A percentile compares a stretch with the other conserved stretches of the same genome.
These are phyloP conservation scores for Boletus patriciae DNA, from an alignment of 768 basidiomycete species.

Conservation along the genomic window DNA sequence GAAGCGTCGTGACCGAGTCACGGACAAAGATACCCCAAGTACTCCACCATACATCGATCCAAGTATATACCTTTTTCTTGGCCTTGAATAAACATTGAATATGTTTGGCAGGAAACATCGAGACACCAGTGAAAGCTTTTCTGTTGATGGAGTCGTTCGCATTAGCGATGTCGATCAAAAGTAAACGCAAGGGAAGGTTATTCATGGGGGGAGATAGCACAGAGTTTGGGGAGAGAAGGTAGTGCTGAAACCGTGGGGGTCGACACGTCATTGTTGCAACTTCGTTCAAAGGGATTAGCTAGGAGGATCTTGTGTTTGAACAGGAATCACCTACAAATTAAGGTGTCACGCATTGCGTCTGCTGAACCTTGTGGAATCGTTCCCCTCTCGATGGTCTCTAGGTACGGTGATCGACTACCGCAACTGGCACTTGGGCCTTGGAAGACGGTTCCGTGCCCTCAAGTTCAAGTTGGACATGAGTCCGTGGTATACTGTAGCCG, in stretches of 20 bases:
- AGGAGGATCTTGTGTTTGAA: neutral
- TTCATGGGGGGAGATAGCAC: conserved; percentile 17
- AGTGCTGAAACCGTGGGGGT: neutral
- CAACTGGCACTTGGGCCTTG: too few species aligned
- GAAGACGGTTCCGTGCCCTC: too few species aligned
- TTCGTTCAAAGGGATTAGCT: neutral
- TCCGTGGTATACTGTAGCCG: too few species aligned
- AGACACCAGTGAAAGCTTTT: conserved; percentile 24
- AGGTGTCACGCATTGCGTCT: neutral
- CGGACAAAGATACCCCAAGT: neutral
- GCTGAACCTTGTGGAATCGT: too few species aligned
- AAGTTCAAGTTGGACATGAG: too few species aligned
- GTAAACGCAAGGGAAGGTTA: conserved; percentile 26
- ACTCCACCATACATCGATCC: conserved; percentile 7
- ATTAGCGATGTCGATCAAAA: conserved; percentile 22
- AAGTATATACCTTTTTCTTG: conserved; percentile 6
- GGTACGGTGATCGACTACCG: too few species aligned
- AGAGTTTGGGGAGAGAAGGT: conserved; percentile 16
- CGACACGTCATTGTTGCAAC: neutral
- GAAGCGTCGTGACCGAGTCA: neutral
- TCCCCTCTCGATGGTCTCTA: too few species aligned
- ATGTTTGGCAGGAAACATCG: conserved; percentile 10
- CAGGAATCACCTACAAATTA: neutral
- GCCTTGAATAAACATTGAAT: neutral
- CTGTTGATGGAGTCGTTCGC: conserved; percentile 20